These are phyloP conservation scores for Diaporthe ilicicola DNA, from an alignment of 2,329 filamentous ascomycete genomes.

Conservation along the genomic window DNA sequence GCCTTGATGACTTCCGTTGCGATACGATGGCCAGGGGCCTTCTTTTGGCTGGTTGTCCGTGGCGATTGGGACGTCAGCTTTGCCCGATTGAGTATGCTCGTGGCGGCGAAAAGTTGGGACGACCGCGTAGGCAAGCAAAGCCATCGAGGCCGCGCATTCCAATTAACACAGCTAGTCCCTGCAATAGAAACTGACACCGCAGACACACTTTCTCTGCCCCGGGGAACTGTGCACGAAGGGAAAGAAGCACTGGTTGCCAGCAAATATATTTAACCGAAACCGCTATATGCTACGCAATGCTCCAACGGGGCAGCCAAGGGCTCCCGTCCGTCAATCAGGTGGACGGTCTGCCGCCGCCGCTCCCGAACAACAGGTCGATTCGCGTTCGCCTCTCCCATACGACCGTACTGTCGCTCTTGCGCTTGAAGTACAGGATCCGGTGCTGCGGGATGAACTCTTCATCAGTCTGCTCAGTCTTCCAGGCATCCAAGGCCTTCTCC, in stretches of 20 bases:
- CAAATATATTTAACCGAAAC: background rate
- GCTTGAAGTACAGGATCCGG: constrained; percentile 68
- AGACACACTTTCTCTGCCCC: background rate
- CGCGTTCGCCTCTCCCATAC: constrained; percentile 66
- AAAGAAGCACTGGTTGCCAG: background rate
- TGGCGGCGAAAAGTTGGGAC: background rate
- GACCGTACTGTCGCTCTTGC: constrained; percentile 56
- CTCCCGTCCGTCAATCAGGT: background rate
- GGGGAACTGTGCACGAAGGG: background rate
- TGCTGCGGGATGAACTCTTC: constrained; percentile 75
- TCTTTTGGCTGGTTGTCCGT: too few relatives aligned
- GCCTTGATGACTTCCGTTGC: too few relatives aligned
- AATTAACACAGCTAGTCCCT: background rate
- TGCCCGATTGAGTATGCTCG: background rate
- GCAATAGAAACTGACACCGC: background rate
- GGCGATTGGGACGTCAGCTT: background rate
- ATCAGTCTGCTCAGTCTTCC: constrained; percentile 70
- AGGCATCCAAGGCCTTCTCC: constrained; percentile 62
- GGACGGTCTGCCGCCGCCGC: constrained; percentile 43
- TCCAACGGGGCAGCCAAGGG: background rate
- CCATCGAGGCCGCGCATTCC: background rate
- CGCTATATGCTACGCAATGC: background rate
- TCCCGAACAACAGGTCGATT: constrained; percentile 65
- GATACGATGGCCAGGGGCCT: too few relatives aligned
- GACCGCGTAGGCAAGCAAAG: background rate